Base-by-base conservation (phyloP, 2,329 filamentous ascomycete genomes). In the Botrytis squamosa region DNA sequence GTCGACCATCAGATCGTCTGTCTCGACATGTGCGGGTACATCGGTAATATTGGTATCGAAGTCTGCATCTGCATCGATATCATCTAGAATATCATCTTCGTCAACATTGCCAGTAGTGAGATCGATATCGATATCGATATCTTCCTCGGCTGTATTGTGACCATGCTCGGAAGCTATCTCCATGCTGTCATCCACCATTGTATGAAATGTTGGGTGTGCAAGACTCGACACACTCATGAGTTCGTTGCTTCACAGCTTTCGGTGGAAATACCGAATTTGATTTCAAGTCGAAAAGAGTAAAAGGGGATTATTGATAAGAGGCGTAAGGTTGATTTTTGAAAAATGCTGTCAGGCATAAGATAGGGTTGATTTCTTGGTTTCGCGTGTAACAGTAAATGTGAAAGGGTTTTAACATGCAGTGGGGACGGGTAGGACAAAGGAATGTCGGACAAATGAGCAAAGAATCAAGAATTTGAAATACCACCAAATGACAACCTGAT, bases 71-170 rank as follows among this genome's bases (percentile, higher is more conserved):
- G 79, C 75, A 63, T 76, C 75, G 44, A 78, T 83, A 76, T 91
- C 89, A 77, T 88, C 85, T 67, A 88, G 83, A 71, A 89, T 88
- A 74, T 85, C 84, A 76, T 89, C 86, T 77, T 89, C 87, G 74
- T 90, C 85, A 40, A 81, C 80, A 44, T 80, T 78, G 25, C 80
- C 81, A 64, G 79, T 81, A 78, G 84, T 82, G 74, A 86, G 80
- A 76, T 89, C 88, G 75, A 91, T 84, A 76, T 91, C 89, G 75
- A 91, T 88, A 74, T 89, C 87, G 72, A 88, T 86, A 72, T 89
- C 86, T 70, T 84, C 84, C 71, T 87, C 85, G 62, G 80, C 79
- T 66, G 74, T 77, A 69, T 79, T 75, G 36, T 78, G 81, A 65
- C 83, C 84, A 73, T 81, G 78, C 38, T 85, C 84, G 60, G 86